Base-by-base conservation (phyloP, 192 early-diverging fungal species). In the Gigaspora rosea region DNA sequence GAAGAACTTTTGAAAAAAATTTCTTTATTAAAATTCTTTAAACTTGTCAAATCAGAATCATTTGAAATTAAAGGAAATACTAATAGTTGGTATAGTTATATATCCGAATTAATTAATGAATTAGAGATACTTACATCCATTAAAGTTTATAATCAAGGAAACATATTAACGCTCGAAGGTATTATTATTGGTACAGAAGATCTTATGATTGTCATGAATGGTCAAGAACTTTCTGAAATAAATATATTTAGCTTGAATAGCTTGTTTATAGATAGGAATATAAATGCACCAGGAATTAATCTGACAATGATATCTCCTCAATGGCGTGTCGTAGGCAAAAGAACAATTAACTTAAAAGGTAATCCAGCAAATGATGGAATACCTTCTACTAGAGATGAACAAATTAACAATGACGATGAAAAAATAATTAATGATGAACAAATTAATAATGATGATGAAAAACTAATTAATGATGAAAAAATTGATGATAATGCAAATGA, bases 281-380 rank as follows among this genome's bases (percentile, higher is more conserved):
- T 62, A 62, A 62, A 27, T 62, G 59, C 59, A 62, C 59, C 59
- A 32, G 59, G 59, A 62, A 33, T 62, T 32, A 62, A 62, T 62
- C 27, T 62, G 59, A 62, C 22, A 62, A 27, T 62, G 1, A 62
- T 62, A 12, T 62, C 59, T 35, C 59, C 59, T 33, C n/a, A 32
- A 32, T 27, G 18, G 59, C 11, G 27, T 62, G 59, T 62, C 27
- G 8, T 62, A 62, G 59, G 59, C 8, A 62, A 62, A 62, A 62
- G 59, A 32, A 62, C 0, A 62, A 62, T 62, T 62, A 62, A 33
- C 35, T 62, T 62, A 62, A 62, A 62, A 62, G 59, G 59, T 62
- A 62, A 62, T 32, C 59, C 59, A 62, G 59, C 59, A 32, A 33
- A 12, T 27, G 59, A 62, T 62, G 59, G 59, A 62, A 32, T 62